Base-by-base conservation (phyloP, 2,329 filamentous ascomycete genomes). In the Akanthomyces uredinophilus region DNA sequence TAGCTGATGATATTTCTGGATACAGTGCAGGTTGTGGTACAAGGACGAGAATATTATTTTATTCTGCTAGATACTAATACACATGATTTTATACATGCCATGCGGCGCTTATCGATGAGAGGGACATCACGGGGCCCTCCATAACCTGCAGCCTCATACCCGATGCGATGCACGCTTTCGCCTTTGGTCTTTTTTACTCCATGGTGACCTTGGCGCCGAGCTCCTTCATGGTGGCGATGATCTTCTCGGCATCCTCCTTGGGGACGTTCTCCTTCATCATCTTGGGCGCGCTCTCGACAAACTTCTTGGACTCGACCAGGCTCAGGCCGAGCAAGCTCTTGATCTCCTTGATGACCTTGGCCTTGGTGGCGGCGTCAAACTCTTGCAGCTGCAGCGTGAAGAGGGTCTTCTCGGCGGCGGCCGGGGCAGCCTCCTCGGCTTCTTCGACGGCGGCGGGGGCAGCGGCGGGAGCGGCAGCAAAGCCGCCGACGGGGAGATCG, bases 321-420 rank as follows among this genome's bases (percentile, higher is more conserved):
- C 91, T 96, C 74, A 99, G 80, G 49, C 95, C 95, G 64, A 99
- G 82, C 86, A 99, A 84, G 72, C 87, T 88, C 87, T 99, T 99
- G 81, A 99, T 85, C 83, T 99, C 95, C 86, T 99, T 99, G 85
- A 99, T 99, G 71, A 99, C 83, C 89, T 99, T 99, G 71, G 96
- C 92, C 84, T 99, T 99, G 67, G 94, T 81, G 56, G 79, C 83
- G 32, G 92, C 83, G 59, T 99, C 96, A 75, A 98, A 96, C 41
- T 89, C 89, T 77, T 91, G 84, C 66, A 99, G 87, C 82, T 97
- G 98, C 68, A 99, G 79, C 76, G 90, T 96, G 85, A 99, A 99
- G 65, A 99, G 85, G 4, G 94, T 94, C 88, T 88, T 98, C 86
- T 98, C 96, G 77, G 95, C 92, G 69, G 92, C 88, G 44, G 89